A percentile compares a stretch with the other conserved stretches of the same genome.
These are phyloP conservation scores for Oenanthe javanica DNA, from an alignment of 140 eudicot species.

Conservation along the genomic window DNA sequence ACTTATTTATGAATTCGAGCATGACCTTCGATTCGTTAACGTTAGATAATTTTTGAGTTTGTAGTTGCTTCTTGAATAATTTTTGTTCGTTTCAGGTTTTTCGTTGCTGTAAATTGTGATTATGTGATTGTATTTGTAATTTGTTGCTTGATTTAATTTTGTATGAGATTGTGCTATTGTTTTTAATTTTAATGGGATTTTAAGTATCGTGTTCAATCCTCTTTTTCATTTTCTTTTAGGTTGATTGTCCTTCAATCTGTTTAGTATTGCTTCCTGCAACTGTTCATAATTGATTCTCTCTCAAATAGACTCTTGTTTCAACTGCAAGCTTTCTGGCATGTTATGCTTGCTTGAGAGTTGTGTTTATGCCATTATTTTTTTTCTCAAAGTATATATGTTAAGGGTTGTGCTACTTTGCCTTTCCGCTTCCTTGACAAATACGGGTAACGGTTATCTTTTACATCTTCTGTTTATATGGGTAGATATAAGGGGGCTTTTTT, in stretches of 20 bases:
- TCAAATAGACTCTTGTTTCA: conserved; percentile 18
- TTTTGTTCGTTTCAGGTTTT: neutral
- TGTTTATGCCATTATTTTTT: conserved; percentile 17
- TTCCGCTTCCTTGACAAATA: neutral
- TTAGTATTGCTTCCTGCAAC: conserved; percentile 30
- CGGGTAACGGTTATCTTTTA: neutral
- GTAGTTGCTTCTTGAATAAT: neutral
- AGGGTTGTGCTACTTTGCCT: conserved; percentile 11
- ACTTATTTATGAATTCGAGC: neutral
- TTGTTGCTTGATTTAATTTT: conserved; percentile 4
- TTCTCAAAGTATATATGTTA: neutral
- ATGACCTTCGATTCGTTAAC: neutral
- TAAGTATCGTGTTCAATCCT: neutral
- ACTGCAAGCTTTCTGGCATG: conserved; percentile 27
- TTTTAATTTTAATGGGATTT: neutral
- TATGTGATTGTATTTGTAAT: neutral
- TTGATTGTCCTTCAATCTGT: conserved; percentile 21
- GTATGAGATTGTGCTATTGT: neutral
- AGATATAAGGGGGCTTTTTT: neutral
- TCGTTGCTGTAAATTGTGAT: neutral
- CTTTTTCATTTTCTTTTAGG: conserved; percentile 16
- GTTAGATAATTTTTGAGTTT: neutral
- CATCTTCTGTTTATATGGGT: neutral
- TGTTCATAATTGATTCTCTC: conserved; percentile 29
- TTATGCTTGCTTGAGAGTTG: conserved; percentile 32